Conservation (phyloP, 2,329 filamentous ascomycete species). For the Calonectria crousiana region DNA sequence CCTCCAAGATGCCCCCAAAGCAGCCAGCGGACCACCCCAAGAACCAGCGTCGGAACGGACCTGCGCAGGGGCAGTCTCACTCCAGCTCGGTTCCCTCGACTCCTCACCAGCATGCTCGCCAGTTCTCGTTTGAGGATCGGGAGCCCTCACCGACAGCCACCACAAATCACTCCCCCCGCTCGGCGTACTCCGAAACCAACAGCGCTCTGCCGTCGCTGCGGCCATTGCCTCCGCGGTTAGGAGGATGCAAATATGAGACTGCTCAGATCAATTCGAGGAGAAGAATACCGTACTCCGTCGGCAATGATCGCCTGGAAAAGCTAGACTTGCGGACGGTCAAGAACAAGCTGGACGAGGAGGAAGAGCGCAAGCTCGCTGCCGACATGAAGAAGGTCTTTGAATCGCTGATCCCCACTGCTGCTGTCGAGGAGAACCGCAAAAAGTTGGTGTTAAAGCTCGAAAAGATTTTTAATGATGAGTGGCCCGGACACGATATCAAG, state of each 20-base stretch:
- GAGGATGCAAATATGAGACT: conserved; percentile 89
- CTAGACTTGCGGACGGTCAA: conserved; percentile 80
- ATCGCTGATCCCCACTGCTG: conserved; percentile 82
- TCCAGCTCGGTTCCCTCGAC: conserved; percentile 95
- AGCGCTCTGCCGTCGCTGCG: conserved; percentile 77
- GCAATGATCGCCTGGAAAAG: conserved; percentile 81
- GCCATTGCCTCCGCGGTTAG: conserved; percentile 69
- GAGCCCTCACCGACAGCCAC: conserved; percentile 83
- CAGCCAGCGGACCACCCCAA: conserved; percentile 50
- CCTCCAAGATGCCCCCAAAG: conserved; percentile 64
- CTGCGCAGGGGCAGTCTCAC: conserved; percentile 58
- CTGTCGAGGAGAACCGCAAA: conserved; percentile 81
- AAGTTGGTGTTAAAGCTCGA: conserved; percentile 90
- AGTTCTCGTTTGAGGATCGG: conserved; percentile 83
- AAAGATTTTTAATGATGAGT: conserved; percentile 87
- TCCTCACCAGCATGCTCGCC: conserved; percentile 87
- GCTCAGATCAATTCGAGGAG: conserved; percentile 83
- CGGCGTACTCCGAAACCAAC: conserved; percentile 90
- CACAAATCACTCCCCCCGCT: conserved; percentile 87
- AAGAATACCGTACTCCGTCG: conserved; percentile 91
- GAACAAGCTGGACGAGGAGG: conserved; percentile 75
- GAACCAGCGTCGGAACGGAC: conserved; percentile 45
- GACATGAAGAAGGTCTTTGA: conserved; percentile 91
- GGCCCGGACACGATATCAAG: conserved; percentile 90
- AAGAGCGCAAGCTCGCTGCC: conserved; percentile 79